Conservation (phyloP, 2,329 filamentous ascomycete species). For the Paraphaeosphaeria minitans region DNA sequence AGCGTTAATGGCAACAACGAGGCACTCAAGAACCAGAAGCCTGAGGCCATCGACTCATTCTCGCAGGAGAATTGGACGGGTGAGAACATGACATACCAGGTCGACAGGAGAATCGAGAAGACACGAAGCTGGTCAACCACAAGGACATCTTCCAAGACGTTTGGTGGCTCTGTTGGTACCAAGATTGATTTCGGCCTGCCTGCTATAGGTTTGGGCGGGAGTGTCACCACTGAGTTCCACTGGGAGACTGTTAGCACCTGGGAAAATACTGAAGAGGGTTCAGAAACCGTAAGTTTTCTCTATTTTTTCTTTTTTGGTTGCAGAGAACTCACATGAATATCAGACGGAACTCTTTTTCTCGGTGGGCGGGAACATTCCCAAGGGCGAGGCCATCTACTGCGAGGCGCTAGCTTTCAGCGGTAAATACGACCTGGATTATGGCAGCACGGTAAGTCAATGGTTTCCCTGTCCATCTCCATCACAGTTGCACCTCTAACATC, state of each 20-base stretch:
- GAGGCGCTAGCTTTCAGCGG: conserved; percentile 10
- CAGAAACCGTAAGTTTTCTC: not conserved
- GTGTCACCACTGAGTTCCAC: conserved; percentile 10
- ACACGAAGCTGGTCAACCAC: conserved; percentile 7
- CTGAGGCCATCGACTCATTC: conserved; percentile 6
- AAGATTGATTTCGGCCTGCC: conserved; percentile 12
- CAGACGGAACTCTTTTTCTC: not conserved
- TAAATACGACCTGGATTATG: conserved; percentile 12
- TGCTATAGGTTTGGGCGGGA: conserved; percentile 9
- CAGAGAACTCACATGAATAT: not conserved
- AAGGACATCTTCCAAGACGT: conserved; percentile 8
- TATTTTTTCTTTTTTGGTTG: not conserved
- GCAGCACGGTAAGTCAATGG: conserved; percentile 4
- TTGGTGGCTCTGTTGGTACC: conserved; percentile 8
- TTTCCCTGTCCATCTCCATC: not conserved
- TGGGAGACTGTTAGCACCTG: conserved; percentile 5
- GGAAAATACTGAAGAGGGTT: conserved; percentile 5
- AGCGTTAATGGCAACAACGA: conserved; percentile 7
- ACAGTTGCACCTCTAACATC: not conserved
- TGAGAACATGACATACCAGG: conserved; percentile 2
- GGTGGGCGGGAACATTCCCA: conserved; percentile 8
- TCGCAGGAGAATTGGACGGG: conserved; percentile 12
- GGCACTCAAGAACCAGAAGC: conserved; percentile 7
- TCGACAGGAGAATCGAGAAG: conserved; percentile 2
- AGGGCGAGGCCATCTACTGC: conserved; percentile 12